Evolutionary conservation across 2,329 filamentous ascomycete genomes (phyloP).

Genomic region (Xylaria arbuscula): DNA sequence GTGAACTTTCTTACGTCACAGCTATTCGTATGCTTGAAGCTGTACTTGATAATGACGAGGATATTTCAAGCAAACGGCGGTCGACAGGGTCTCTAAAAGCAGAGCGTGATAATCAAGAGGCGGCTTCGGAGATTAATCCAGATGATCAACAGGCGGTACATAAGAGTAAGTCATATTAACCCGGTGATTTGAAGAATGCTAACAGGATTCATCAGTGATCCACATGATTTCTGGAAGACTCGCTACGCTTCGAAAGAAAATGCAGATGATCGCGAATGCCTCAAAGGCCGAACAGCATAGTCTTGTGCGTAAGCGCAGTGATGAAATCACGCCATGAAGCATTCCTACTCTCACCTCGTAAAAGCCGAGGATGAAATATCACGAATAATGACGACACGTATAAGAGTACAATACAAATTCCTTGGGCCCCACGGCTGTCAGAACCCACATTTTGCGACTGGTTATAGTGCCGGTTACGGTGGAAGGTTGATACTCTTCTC

Average conservation of each 20-base stretch:
- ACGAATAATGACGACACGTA: conserved; percentile 52
- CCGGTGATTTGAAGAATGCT: conserved; percentile 42
- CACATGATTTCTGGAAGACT: conserved; percentile 70
- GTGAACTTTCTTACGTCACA: conserved; percentile 92
- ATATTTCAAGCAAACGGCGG: conserved; percentile 56
- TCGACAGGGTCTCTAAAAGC: conserved; percentile 56
- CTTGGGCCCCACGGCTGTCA: conserved; percentile 48
- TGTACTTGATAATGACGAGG: conserved; percentile 85
- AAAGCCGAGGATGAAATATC: conserved; percentile 38
- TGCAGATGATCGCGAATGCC: conserved; percentile 69
- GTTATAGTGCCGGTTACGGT: conserved; percentile 31
- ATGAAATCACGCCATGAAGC: conserved; percentile 66
- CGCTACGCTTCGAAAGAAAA: conserved; percentile 67
- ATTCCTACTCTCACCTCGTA: conserved; percentile 60
- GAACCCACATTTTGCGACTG: conserved; percentile 35
- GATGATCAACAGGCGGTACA: conserved; percentile 79
- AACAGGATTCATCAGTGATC: conserved; percentile 62
- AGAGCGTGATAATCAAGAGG: conserved; percentile 57
- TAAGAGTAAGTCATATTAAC: conserved; percentile 69
- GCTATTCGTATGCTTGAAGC: conserved; percentile 96
- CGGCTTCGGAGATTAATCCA: conserved; percentile 65
- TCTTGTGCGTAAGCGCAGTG: conserved; percentile 62
- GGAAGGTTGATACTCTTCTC: conserved; percentile 18
- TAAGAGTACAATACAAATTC: conserved; percentile 49
- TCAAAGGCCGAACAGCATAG: conserved; percentile 62